Percentiles rank a stretch among this genome's conserved stretches.
Evolutionary conservation across 352 stramenopile species (phyloP).

Genomic region (Phytopythium helicoides): DNA sequence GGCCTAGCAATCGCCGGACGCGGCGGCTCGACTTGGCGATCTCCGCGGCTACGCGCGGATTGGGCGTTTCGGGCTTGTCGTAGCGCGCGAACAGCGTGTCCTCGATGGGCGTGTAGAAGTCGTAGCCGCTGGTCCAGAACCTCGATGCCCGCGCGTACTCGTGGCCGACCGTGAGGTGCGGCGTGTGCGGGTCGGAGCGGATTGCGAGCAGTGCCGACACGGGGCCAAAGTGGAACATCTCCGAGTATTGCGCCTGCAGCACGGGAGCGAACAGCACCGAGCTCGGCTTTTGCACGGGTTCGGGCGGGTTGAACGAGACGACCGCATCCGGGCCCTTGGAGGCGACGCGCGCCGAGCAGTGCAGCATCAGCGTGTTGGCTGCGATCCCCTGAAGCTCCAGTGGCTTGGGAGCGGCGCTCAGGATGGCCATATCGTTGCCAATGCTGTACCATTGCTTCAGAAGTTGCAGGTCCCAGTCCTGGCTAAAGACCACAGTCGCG

Average conservation of each 20-base stretch:
- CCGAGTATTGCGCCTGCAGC: conserved; percentile 77
- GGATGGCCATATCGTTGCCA: conserved; percentile 76
- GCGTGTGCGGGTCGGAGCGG: conserved; percentile 72
- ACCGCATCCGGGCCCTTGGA: conserved; percentile 56
- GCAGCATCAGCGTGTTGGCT: conserved; percentile 46
- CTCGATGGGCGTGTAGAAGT: conserved; percentile 77
- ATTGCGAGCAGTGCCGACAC: conserved; percentile 54
- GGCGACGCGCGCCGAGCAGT: conserved; percentile 82
- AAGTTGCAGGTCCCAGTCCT: conserved; percentile 70
- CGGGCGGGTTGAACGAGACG: conserved; percentile 78
- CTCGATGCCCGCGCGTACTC: conserved; percentile 78
- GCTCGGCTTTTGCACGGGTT: conserved; percentile 36
- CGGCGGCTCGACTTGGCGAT: conserved; percentile 48
- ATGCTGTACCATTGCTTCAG: conserved; percentile 81
- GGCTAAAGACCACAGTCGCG: conserved; percentile 57
- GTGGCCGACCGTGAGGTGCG: conserved; percentile 52
- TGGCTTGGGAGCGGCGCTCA: conserved; percentile 68
- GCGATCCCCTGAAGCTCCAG: conserved; percentile 37
- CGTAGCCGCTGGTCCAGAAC: conserved; percentile 85
- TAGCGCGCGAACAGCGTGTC: conserved; percentile 71
- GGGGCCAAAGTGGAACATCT: conserved; percentile 79
- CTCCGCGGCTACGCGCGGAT: conserved; percentile 15
- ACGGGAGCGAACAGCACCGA: conserved; percentile 41
- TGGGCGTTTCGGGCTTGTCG: conserved; percentile 14
- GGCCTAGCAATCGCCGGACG: conserved; percentile 58